phyloP scores from a whole-genome alignment of 768 basidiomycete species.

The Suillus luteus region DNA sequence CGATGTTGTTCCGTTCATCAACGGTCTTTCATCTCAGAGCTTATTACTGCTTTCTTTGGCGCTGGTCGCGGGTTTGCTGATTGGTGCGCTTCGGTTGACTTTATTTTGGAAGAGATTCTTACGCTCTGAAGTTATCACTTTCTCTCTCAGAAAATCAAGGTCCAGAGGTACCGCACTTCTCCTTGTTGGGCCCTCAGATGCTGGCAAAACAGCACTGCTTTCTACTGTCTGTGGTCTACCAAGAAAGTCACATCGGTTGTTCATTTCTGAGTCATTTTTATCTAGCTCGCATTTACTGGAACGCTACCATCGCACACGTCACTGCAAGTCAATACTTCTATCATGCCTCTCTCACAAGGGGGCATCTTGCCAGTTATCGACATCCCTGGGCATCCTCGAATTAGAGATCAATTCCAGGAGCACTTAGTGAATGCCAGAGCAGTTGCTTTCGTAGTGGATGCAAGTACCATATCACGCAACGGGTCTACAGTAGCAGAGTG shows the following conservation, averaged over 20 bases:
- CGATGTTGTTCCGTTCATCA: conserved; percentile 38
- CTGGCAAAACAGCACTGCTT: conserved; percentile 80
- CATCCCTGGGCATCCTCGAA: conserved; percentile 83
- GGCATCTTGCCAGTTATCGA: conserved; percentile 63
- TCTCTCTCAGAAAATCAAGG: conserved; percentile 44
- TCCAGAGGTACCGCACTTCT: conserved; percentile 63
- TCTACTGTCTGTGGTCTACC: conserved; percentile 53
- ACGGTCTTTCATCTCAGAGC: conserved; percentile 41
- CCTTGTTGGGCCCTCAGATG: conserved; percentile 73
- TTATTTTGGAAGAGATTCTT: not conserved
- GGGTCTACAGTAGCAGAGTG: conserved; percentile 79
- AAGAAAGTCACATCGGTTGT: conserved; percentile 13
- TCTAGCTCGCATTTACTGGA: conserved; percentile 65
- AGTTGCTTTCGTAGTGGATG: conserved; percentile 79
- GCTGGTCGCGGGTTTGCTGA: conserved; percentile 44
- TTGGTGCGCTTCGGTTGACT: conserved; percentile 38
- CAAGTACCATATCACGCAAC: conserved; percentile 76
- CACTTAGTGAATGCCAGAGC: conserved; percentile 62
- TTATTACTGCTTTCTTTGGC: conserved; percentile 45
- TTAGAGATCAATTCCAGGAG: conserved; percentile 73
- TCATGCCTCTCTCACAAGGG: conserved; percentile 43
- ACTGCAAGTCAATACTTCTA: conserved; percentile 67
- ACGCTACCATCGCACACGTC: conserved; percentile 74
- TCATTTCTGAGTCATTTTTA: conserved; percentile 9
- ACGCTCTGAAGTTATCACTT: conserved; percentile 35